Base-by-base conservation (phyloP, 2,329 filamentous ascomycete species). In the Stagonosporopsis tanaceti region DNA sequence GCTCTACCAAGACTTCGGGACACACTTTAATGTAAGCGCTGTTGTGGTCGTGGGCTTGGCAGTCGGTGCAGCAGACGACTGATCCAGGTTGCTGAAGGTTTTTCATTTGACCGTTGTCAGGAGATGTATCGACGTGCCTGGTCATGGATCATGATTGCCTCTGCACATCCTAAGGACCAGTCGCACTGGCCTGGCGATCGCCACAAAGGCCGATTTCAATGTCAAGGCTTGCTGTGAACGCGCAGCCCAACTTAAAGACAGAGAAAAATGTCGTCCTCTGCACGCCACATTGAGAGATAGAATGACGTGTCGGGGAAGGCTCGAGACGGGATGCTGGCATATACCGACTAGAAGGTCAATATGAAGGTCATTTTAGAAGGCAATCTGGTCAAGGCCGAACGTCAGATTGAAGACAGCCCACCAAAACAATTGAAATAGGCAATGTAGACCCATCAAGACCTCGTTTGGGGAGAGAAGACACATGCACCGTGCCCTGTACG, bases 11-110 rank as follows among this genome's bases (percentile, higher is more conserved):
- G 42, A 11, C 15, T 1, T 47, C 14, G 11, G 6, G 22, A 35
- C 8, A n/a, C 12, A 25, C 27, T 25, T 25, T 48, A 46, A 47
- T 41, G 22, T 41, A 47, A 44, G 47, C 44, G 38, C 39, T 45
- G 9, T 47, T 15, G 5, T 5, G 25, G 20, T 32, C 41, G 11
- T 9, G 11, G 8, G 44, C 57, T 53, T 50, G 47, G 44, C 58
- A 52, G 27, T 35, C 41, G 47, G 56, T 45, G 30, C 14, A 28
- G 38, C 1, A 6, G 25, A 27, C 4, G 25, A 27, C 25, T 27
- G 6, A 27, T 41, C 47, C 41, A 52, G 42, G 41, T 47, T 50
- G 41, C 22, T 42, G 28, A 40, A 53, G 27, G 9, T n/a, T 52
- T 7, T 20, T 37, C 32, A 17, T 24, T 47, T 47, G 42, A 52